Percentiles rank a stretch among this genome's conserved stretches.
These are phyloP conservation scores for Aspergillus ibericus DNA, from an alignment of 2,329 filamentous ascomycete genomes.

Conservation along the genomic window DNA sequence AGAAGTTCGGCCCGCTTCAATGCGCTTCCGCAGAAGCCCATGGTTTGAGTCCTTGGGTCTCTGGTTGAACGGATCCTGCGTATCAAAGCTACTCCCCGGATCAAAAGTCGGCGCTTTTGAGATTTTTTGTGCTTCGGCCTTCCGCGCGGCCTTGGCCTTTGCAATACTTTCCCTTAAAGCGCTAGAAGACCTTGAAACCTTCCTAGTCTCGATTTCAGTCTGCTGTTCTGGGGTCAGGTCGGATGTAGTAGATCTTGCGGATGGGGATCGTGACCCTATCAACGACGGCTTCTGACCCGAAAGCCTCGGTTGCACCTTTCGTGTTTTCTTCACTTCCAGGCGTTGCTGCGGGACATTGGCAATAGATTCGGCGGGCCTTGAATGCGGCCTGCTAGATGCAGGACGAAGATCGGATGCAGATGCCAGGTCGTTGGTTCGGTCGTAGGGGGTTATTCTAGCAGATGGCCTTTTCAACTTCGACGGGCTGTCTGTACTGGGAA, in stretches of 20 bases:
- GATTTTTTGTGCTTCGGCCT: slow-evolving; percentile 47
- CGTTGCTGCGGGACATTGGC: slow-evolving; percentile 32
- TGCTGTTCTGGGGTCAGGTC: slow-evolving; percentile 33
- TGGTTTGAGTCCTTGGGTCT: slow-evolving; percentile 57
- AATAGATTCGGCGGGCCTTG: slow-evolving; percentile 53
- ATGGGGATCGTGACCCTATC: slow-evolving; percentile 31
- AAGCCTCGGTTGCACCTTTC: slow-evolving; percentile 34
- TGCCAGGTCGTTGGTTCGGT: slow-evolving; percentile 48
- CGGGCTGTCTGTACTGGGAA: slow-evolving; percentile 20
- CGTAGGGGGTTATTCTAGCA: slow-evolving; percentile 21
- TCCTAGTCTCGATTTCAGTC: slow-evolving; percentile 39
- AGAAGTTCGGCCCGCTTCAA: slow-evolving; percentile 70
- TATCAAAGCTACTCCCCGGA: slow-evolving; percentile 51
- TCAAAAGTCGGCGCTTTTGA: slow-evolving; percentile 21
- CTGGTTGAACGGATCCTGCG: slow-evolving; percentile 58
- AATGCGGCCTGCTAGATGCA: slow-evolving; percentile 56
- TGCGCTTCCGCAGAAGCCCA: slow-evolving; percentile 70
- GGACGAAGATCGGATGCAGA: slow-evolving; percentile 51
- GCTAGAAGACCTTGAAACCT: slow-evolving; percentile 67
- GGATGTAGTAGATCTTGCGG: slow-evolving; percentile 29
- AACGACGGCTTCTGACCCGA: slow-evolving; percentile 33
- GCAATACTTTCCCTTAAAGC: slow-evolving; percentile 88
- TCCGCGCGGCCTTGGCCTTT: slow-evolving; percentile 81
- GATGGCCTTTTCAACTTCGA: slow-evolving; percentile 26
- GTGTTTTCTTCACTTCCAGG: slow-evolving; percentile 42